phyloP scores from a whole-genome alignment of 1,284 basidiomycete species.

The Leccinum pachyderme region DNA sequence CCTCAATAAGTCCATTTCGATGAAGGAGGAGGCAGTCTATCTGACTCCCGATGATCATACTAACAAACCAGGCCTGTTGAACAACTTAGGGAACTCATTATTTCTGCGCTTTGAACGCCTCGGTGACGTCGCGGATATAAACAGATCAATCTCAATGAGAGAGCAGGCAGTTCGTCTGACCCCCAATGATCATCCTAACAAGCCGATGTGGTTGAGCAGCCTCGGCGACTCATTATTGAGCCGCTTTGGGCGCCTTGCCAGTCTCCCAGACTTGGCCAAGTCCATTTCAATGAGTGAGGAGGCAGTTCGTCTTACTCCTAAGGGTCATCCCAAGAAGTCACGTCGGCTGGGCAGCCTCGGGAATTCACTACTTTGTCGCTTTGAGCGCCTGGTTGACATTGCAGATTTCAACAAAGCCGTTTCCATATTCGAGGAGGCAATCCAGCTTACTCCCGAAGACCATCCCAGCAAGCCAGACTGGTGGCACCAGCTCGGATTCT shows the following conservation, averaged over 20 bases:
- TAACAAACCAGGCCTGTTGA: neutral
- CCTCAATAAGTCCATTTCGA: neutral
- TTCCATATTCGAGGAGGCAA: neutral
- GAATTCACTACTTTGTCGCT: neutral
- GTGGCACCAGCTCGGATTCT: neutral
- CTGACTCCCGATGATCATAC: neutral
- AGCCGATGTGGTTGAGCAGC: neutral
- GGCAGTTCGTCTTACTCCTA: neutral
- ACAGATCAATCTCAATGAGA: neutral
- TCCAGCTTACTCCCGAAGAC: neutral
- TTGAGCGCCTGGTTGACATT: neutral
- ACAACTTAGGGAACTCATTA: neutral
- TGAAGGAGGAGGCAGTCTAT: neutral
- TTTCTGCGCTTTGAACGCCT: neutral
- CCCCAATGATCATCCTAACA: neutral
- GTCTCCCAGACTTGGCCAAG: neutral
- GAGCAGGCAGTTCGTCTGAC: neutral
- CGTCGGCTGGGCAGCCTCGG: neutral
- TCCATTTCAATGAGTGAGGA: neutral
- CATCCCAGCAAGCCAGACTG: neutral
- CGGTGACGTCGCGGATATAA: neutral
- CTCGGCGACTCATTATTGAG: neutral
- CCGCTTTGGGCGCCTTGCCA: neutral
- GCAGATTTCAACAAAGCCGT: neutral
- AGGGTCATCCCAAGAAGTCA: neutral